Base-by-base conservation (phyloP, 2,329 filamentous ascomycete genomes). In the Eutypella sp. region DNA sequence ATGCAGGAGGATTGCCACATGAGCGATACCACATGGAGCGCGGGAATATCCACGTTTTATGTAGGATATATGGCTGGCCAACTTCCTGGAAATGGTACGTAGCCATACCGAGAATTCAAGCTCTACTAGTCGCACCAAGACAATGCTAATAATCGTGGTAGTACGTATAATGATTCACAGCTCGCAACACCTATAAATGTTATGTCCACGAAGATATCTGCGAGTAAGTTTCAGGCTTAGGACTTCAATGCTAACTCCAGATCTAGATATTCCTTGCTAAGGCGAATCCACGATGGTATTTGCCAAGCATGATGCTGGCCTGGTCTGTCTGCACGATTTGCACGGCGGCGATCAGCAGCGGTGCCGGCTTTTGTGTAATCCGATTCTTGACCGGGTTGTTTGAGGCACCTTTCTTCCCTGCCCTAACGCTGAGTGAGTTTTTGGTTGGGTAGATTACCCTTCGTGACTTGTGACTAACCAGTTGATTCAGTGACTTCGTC, bases 41-140 rank as follows among this genome's bases (percentile, higher is more conserved):
- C 64, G 40, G 70, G 57, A 42, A 71, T 67, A 19, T 71, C 60
- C 20, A 63, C 62, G 29, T 74, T 67, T 52, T 72, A 72, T 43
- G 64, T 73, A 4, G 70, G 70, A 3, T 73, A 72, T 49, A 60
- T 71, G 20, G 47, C 71, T 42, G 64, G 67, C 23, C 69, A 73
- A 45, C 56, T 73, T 2, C 71, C 71, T 1, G 71, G 68, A 8
- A 73, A 73, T 52, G 54, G 25, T 29, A 13, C 8, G 25, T 7
- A 29, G 7, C 13, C 25, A 7, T 8, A 29, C 13, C 25, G 13
- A 8, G 7, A 13, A 29, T 8, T 13, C 7, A 13, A 29, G 13
- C 25, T 13, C 25, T 13, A 7, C 25, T n/a, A n/a, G n/a, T n/a
- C n/a, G n/a, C n/a, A n/a, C n/a, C n/a, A n/a, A n/a, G n/a, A n/a